Conservation (phyloP, 2,329 filamentous ascomycete genomes). For the Fusarium sp. region DNA sequence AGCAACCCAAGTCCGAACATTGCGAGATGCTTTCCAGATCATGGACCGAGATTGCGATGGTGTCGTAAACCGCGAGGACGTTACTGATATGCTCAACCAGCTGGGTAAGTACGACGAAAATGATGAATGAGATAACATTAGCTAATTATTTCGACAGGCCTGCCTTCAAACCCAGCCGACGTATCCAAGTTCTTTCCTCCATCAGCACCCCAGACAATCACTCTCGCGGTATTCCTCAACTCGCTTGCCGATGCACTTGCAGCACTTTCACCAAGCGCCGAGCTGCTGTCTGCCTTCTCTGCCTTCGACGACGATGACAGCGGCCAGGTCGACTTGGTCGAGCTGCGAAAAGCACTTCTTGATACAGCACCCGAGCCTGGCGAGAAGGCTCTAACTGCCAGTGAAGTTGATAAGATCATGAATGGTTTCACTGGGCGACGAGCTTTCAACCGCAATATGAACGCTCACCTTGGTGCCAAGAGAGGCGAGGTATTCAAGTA, state of each 20-base stretch:
- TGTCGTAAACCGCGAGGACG: slow-evolving; percentile 80
- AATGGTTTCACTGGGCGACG: slow-evolving; percentile 84
- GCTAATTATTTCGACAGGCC: slow-evolving; percentile 59
- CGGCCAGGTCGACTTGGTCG: slow-evolving; percentile 85
- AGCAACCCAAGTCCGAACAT: slow-evolving; percentile 81
- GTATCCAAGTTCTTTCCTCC: slow-evolving; percentile 86
- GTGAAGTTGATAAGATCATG: slow-evolving; percentile 88
- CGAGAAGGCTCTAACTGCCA: slow-evolving; percentile 68
- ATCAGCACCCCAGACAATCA: slow-evolving; percentile 75
- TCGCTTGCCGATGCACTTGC: slow-evolving; percentile 79
- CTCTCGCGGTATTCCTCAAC: slow-evolving; percentile 86
- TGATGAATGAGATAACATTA: not conserved
- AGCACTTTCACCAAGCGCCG: slow-evolving; percentile 77
- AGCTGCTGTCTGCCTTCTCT: slow-evolving; percentile 88
- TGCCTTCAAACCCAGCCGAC: slow-evolving; percentile 75
- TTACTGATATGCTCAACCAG: slow-evolving; percentile 87
- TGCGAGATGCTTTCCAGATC: slow-evolving; percentile 94
- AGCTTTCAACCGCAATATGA: slow-evolving; percentile 76
- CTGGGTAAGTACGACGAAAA: slow-evolving; percentile 64
- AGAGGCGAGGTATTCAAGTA: slow-evolving; percentile 93
- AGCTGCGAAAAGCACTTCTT: slow-evolving; percentile 83
- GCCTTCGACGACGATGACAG: slow-evolving; percentile 97
- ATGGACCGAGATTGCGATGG: slow-evolving; percentile 91
- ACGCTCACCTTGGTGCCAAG: slow-evolving; percentile 62
- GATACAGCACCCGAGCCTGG: slow-evolving; percentile 83